Conservation (phyloP, 2,329 filamentous ascomycete genomes). For the Rachicladosporium sp. region DNA sequence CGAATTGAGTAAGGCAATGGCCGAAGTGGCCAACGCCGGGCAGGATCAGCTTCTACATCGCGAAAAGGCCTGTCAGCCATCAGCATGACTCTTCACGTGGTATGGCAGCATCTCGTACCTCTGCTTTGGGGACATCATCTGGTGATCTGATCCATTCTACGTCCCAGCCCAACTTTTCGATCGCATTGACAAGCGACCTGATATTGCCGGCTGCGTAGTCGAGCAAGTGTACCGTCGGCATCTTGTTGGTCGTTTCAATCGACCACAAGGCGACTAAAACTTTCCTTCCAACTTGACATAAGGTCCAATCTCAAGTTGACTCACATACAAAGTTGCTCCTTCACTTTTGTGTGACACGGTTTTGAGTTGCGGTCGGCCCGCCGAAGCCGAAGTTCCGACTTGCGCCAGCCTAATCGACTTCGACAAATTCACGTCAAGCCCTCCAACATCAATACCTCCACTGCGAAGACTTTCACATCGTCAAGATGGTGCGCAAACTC, state of each 20-base stretch:
- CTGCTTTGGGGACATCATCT: slow-evolving; percentile 69
- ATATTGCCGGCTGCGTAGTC: slow-evolving; percentile 96
- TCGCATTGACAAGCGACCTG: slow-evolving; percentile 89
- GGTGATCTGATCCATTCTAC: slow-evolving; percentile 86
- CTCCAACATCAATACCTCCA: no score
- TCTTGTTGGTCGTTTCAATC: no score
- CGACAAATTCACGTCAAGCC: no score
- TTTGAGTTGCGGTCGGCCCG: no score
- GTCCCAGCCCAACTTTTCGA: slow-evolving; percentile 86
- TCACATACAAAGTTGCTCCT: no score
- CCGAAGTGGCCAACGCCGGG: slow-evolving; percentile 97
- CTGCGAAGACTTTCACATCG: background rate
- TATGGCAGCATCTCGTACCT: slow-evolving; percentile 42
- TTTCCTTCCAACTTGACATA: no score
- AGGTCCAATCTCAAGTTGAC: no score
- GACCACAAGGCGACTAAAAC: no score
- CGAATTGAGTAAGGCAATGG: slow-evolving; percentile 79
- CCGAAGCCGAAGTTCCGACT: no score
- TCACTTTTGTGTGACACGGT: no score
- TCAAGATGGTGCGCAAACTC: slow-evolving; percentile 79
- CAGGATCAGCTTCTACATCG: slow-evolving; percentile 70
- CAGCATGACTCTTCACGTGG: slow-evolving; percentile 11
- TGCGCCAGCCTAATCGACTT: no score
- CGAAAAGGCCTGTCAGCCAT: slow-evolving; percentile 18
- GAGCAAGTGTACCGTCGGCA: slow-evolving; percentile 67